A percentile compares a stretch with the other conserved stretches of the same genome.
Conservation (phyloP, 176 grass and related monocot genomes). For the Triticum monococcum region DNA sequence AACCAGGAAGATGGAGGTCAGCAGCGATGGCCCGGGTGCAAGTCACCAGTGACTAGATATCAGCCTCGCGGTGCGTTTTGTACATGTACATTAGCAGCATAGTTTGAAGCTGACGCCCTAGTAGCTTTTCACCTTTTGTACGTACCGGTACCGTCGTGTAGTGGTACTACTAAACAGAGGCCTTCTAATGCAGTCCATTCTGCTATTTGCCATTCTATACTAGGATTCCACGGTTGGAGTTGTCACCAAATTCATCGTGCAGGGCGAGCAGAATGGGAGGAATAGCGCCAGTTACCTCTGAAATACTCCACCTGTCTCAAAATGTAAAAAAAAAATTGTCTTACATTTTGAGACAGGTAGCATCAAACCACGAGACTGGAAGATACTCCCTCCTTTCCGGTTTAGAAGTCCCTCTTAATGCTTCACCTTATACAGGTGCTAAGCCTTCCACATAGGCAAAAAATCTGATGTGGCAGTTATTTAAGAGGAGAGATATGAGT, state of each 20-base stretch:
- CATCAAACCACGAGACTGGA: not conserved
- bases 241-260: not conserved
- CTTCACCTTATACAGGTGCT: too few relatives aligned
- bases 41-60: not conserved
- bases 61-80: not conserved
- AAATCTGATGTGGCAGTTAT: too few relatives aligned
- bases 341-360: too few relatives aligned
- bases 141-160: not conserved
- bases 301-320: too few relatives aligned
- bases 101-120: not conserved
- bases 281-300: not conserved
- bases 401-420: too few relatives aligned
- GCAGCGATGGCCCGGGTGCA: constrained; percentile 16
- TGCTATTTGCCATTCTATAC: not conserved
- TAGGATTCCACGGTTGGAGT: not conserved
- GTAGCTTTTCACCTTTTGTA: not conserved
- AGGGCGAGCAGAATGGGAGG: not conserved
- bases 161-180: not conserved
- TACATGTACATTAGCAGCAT: constrained; percentile 21
- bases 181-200: not conserved
- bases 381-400: too few relatives aligned
- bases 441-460: too few relatives aligned
- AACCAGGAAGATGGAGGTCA: constrained; percentile 70
- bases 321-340: too few relatives aligned
- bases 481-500: too few relatives aligned